phyloP scores from a whole-genome alignment of 169 alveolate genomes.

The Eimeria maxima region DNA sequence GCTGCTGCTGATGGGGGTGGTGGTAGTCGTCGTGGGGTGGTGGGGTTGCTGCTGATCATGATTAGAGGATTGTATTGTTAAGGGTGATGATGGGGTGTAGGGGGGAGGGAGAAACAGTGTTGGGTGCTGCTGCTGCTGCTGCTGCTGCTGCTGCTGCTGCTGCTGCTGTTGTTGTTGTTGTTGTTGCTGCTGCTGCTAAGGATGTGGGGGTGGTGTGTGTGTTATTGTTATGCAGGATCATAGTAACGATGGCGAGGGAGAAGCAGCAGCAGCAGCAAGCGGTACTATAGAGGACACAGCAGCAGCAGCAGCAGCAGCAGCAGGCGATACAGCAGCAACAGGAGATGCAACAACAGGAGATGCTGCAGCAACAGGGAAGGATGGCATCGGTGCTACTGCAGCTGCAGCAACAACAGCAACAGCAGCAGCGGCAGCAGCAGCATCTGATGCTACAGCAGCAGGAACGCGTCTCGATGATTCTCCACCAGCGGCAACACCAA shows the following conservation, averaged over 20 bases:
- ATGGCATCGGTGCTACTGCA: too few relatives aligned
- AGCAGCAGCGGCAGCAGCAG: slow-evolving; percentile 56
- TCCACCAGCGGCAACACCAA: too few relatives aligned
- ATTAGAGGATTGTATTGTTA: too few relatives aligned
- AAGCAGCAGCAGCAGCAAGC: too few relatives aligned
- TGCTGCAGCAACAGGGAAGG: background rate
- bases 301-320: background rate
- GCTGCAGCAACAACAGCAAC: slow-evolving; percentile 9
- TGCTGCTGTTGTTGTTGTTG: background rate
- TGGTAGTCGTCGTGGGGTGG: background rate
- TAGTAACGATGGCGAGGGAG: background rate
- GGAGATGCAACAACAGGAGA: slow-evolving; percentile 12
- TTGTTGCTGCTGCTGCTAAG: background rate
- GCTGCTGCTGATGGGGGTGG: slow-evolving; percentile 10
- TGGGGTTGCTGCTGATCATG: too few relatives aligned
- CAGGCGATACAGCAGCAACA: background rate
- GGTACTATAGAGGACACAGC: background rate
- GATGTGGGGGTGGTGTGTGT: background rate
- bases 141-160: slow-evolving; percentile 35
- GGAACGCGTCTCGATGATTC: too few relatives aligned
- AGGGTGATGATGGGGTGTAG: too few relatives aligned
- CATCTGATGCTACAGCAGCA: too few relatives aligned
- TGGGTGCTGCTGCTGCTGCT: slow-evolving; percentile 25
- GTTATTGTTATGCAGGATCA: background rate
- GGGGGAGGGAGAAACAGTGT: background rate